These are phyloP conservation scores for Lipomyces spencermartinsiae DNA, from an alignment of 805 yeast species.

Conservation along the genomic window DNA sequence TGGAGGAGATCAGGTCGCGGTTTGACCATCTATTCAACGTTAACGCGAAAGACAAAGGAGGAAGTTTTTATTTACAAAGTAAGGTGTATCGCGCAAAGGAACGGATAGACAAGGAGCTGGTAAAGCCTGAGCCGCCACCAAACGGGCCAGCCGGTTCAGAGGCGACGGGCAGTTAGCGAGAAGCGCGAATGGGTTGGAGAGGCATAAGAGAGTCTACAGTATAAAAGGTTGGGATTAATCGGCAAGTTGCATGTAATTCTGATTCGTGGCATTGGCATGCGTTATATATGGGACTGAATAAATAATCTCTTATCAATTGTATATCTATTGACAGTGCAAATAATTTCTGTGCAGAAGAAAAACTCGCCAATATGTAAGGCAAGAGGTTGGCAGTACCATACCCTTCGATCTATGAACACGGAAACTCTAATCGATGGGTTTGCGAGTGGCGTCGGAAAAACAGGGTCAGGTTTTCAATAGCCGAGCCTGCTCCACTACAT, in stretches of 20 bases:
- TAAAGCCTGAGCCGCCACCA: conserved; percentile 41
- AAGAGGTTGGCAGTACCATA: neutral
- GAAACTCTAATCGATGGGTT: too few relatives aligned
- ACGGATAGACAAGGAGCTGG: conserved; percentile 78
- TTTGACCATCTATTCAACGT: conserved; percentile 85
- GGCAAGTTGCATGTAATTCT: neutral
- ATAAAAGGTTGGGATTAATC: neutral
- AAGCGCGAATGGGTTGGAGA: neutral
- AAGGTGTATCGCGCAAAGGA: conserved; percentile 96
- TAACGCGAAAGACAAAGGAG: conserved; percentile 94
- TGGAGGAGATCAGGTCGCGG: conserved; percentile 64
- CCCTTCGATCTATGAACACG: too few relatives aligned
- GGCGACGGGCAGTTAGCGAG: conserved; percentile 6
- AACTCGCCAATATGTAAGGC: too few relatives aligned
- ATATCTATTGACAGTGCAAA: neutral
- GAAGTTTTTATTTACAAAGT: conserved; percentile 89
- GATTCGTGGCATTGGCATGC: neutral
- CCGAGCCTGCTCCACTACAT: too few relatives aligned
- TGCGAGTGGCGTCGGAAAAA: too few relatives aligned
- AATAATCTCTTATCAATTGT: neutral
- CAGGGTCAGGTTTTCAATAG: too few relatives aligned
- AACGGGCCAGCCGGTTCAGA: neutral
- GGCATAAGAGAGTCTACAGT: neutral
- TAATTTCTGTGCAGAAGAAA: too few relatives aligned
- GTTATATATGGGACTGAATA: neutral